Evolutionary conservation across 805 yeast genomes (phyloP).

Genomic region (Ogataea ganodermae): DNA sequence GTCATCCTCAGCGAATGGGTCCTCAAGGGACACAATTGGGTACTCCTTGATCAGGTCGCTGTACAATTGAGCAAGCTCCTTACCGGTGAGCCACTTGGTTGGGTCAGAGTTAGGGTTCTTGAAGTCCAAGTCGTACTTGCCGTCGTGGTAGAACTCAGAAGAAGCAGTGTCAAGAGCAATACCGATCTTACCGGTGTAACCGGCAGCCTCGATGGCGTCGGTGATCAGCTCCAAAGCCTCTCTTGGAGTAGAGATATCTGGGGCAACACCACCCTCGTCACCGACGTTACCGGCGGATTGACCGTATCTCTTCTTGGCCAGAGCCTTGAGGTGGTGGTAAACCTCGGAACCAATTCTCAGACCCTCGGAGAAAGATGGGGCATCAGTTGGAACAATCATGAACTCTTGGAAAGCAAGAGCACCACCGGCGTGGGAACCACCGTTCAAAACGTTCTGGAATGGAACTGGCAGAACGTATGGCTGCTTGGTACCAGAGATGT

Average conservation of each 20-base stretch:
- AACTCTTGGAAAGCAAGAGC: slow-evolving; percentile 98
- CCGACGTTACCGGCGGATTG: slow-evolving; percentile 99
- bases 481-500: slow-evolving; percentile 70
- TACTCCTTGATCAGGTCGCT: slow-evolving; percentile 75
- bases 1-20: slow-evolving; percentile 99
- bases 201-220: slow-evolving; percentile 88
- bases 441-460: slow-evolving; percentile 97
- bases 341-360: slow-evolving; percentile 97
- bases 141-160: slow-evolving; percentile 96
- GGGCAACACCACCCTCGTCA: slow-evolving; percentile 99
- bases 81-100: slow-evolving; percentile 89
- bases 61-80: slow-evolving; percentile 85
- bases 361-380: slow-evolving; percentile 90
- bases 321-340: slow-evolving; percentile 92
- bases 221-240: slow-evolving; percentile 96
- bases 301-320: slow-evolving; percentile 95
- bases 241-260: slow-evolving; percentile 90
- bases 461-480: slow-evolving; percentile 98
- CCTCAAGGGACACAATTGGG: slow-evolving; percentile 98
- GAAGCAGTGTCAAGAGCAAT: slow-evolving; percentile 97
- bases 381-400: slow-evolving; percentile 97
- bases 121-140: slow-evolving; percentile 97
- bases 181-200: slow-evolving; percentile 89
- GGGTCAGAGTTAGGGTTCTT: slow-evolving; percentile 93
- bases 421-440: slow-evolving; percentile 99